Percentiles rank a stretch among this genome's conserved stretches.
These are phyloP conservation scores for Claviceps sp. DNA, from an alignment of 2,329 filamentous ascomycete species.

Conservation along the genomic window DNA sequence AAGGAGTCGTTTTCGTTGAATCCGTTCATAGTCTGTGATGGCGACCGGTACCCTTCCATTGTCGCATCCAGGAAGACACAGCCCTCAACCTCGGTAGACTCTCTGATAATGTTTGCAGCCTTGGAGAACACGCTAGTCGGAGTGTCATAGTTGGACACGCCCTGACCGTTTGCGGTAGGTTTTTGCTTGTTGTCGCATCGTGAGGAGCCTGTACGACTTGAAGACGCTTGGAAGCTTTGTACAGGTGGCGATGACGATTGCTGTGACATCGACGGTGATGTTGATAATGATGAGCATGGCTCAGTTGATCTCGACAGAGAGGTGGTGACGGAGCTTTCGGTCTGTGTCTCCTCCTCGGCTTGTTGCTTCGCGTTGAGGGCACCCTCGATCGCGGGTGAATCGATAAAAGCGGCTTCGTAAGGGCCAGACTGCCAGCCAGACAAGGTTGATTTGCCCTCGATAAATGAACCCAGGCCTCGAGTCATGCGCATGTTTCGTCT, in stretches of 20 bases:
- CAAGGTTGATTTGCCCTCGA: conserved; percentile 20
- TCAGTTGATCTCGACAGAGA: no score
- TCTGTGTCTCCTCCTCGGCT: not conserved
- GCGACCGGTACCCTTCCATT: not conserved
- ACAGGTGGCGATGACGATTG: not conserved
- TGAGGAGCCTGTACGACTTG: not conserved
- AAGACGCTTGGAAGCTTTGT: not conserved
- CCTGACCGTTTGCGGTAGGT: not conserved
- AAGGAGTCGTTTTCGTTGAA: conserved; percentile 3
- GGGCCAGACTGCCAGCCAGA: conserved; percentile 12
- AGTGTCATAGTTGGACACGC: not conserved
- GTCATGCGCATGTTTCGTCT: conserved; percentile 23
- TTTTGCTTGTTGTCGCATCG: not conserved
- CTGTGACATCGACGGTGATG: not conserved
- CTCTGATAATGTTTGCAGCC: conserved; percentile 28
- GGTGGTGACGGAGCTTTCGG: not conserved
- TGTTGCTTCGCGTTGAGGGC: conserved; percentile 7
- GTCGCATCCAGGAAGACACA: conserved; percentile 17
- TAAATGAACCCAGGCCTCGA: conserved; percentile 21
- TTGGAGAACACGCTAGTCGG: conserved; percentile 22
- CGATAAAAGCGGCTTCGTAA: conserved; percentile 1
- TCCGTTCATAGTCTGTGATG: not conserved
- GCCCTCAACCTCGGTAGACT: conserved; percentile 27
- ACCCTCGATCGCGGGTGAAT: conserved; percentile 6
- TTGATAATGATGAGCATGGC: not conserved